Percentiles rank a stretch among this genome's conserved stretches.
Conservation (phyloP, 164 flowering plant genomes). For the Sedum album region DNA sequence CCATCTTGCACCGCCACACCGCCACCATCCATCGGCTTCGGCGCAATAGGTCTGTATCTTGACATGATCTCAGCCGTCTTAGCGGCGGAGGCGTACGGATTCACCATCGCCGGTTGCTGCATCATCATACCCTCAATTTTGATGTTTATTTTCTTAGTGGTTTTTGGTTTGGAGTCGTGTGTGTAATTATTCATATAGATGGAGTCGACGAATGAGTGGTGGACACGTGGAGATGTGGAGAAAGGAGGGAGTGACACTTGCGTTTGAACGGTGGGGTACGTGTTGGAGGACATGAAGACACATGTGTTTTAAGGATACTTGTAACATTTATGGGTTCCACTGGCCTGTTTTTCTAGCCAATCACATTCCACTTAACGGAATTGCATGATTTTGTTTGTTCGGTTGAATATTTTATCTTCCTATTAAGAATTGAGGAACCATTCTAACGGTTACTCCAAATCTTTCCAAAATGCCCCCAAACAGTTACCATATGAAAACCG, state of each 20-base stretch:
- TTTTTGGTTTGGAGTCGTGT: not conserved
- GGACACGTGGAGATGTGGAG: conserved; percentile 23
- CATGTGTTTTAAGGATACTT: conserved; percentile 1
- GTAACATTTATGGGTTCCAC: not conserved
- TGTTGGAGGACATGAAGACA: conserved; percentile 23
- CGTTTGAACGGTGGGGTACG: conserved; percentile 40
- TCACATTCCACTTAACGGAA: not conserved
- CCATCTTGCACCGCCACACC: not conserved
- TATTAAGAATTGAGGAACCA: not conserved
- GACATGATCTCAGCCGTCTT: conserved; percentile 88
- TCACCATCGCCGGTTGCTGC: conserved; percentile 47
- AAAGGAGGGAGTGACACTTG: conserved; percentile 38
- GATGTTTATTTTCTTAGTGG: not conserved
- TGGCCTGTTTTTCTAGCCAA: not conserved
- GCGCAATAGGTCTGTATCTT: conserved; percentile 89
- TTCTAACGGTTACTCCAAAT: too few relatives aligned
- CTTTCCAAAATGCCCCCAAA: too few relatives aligned
- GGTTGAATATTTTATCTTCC: not conserved
- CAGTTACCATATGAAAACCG: too few relatives aligned
- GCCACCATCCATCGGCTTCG: conserved; percentile 46
- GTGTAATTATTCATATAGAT: conserved; percentile 5
- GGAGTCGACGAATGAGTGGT: conserved; percentile 22
- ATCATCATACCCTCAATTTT: conserved; percentile 7
- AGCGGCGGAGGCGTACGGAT: conserved; percentile 31
- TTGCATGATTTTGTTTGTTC: not conserved